A percentile compares a stretch with the other conserved stretches of the same genome.
These are phyloP conservation scores for Coprinellus aureogranulatus DNA, from an alignment of 768 basidiomycete genomes.

Conservation along the genomic window DNA sequence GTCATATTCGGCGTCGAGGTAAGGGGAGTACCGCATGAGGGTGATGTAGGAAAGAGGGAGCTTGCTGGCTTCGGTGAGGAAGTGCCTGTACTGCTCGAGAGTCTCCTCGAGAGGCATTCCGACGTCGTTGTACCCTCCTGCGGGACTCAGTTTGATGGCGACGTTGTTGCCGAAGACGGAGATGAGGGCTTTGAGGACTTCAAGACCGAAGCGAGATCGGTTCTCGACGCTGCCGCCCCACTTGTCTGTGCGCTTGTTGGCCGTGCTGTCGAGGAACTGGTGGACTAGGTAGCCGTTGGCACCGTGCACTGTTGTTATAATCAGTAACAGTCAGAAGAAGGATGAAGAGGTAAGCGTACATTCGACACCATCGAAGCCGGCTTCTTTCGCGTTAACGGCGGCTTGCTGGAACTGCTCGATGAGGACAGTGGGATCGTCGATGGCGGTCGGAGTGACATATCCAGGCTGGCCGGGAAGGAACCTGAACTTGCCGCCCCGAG, in stretches of 20 bases:
- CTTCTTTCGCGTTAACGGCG: constrained; percentile 46
- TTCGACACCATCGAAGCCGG: constrained; percentile 60
- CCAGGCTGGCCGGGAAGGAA: constrained; percentile 35
- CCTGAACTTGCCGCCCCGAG: constrained; percentile 40
- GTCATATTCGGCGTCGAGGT: constrained; percentile 6
- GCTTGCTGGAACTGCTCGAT: constrained; percentile 41
- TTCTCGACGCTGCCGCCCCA: constrained; percentile 63
- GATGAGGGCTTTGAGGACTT: constrained; percentile 41
- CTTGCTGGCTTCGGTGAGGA: constrained; percentile 34
- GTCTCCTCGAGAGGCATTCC: constrained; percentile 40
- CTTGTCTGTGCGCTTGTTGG: constrained; percentile 46
- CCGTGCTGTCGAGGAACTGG: constrained; percentile 49
- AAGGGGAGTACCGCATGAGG: constrained; percentile 1
- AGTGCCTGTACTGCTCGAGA: constrained; percentile 35
- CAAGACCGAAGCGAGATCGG: constrained; percentile 52
- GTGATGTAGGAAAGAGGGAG: constrained; percentile 21
- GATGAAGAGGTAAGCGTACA: constrained; percentile 12
- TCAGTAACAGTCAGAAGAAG: neutral
- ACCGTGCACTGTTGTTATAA: constrained; percentile 33
- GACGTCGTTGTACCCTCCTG: constrained; percentile 19
- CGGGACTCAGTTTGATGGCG: constrained; percentile 15
- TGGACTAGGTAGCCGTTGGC: constrained; percentile 44
- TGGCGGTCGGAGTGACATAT: constrained; percentile 41
- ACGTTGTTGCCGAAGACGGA: constrained; percentile 17
- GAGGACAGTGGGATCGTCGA: constrained; percentile 40